These are phyloP conservation scores for Sphagnum magellanicum DNA, from an alignment of 228 moss, liverwort and hornwort genomes.

Conservation along the genomic window DNA sequence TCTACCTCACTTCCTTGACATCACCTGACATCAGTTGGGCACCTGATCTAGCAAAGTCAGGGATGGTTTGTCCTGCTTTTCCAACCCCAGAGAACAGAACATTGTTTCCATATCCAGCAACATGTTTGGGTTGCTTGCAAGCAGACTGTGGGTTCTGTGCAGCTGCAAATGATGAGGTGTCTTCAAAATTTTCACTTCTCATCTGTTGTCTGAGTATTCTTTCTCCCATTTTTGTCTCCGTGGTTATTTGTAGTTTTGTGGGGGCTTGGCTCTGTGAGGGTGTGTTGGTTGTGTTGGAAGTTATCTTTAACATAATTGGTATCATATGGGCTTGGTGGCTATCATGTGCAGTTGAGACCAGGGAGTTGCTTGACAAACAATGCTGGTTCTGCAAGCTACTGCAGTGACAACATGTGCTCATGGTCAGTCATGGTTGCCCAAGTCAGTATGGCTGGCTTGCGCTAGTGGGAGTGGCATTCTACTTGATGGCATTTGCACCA, in stretches of 20 bases:
- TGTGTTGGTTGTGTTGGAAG: background rate
- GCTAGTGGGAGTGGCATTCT: conserved; percentile 58
- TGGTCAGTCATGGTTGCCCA: conserved; percentile 86
- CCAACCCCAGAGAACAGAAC: conserved; percentile 10
- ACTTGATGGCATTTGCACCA: conserved; percentile 69
- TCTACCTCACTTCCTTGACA: conserved; percentile 44
- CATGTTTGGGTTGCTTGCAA: conserved; percentile 71
- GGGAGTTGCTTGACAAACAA: conserved; percentile 63
- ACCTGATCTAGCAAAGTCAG: conserved; percentile 9
- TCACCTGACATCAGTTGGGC: conserved; percentile 24
- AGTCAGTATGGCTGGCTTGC: conserved; percentile 86
- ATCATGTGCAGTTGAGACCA: conserved; percentile 43
- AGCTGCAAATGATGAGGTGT: conserved; percentile 25
- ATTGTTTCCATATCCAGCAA: conserved; percentile 13
- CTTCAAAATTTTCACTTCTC: background rate
- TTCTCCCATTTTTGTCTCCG: too few relatives aligned
- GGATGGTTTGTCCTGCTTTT: conserved; percentile 48
- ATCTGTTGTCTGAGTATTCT: background rate
- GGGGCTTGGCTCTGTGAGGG: background rate
- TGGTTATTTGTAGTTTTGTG: background rate
- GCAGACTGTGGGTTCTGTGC: conserved; percentile 71
- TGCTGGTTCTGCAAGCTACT: conserved; percentile 14
- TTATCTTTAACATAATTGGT: background rate
- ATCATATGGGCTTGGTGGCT: background rate
- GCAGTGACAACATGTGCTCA: conserved; percentile 19